Evolutionary conservation across 2,329 filamentous ascomycete species (phyloP).

Genomic region (Pestalotiopsis sp.): DNA sequence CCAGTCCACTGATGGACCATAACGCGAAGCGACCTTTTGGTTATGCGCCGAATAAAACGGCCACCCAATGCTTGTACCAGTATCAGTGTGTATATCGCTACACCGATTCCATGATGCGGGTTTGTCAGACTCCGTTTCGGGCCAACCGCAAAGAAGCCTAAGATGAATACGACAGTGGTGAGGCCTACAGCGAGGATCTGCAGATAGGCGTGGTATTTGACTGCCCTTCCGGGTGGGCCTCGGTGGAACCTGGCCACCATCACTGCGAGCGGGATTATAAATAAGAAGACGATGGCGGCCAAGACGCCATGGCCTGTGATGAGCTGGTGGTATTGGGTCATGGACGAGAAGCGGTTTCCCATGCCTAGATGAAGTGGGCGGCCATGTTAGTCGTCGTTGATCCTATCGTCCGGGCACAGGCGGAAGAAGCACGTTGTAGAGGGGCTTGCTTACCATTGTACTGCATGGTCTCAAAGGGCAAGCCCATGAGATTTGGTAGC

Average conservation of each 20-base stretch:
- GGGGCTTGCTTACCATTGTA: conserved; percentile 73
- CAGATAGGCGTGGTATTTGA: conserved; percentile 73
- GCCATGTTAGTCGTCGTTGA: conserved; percentile 12
- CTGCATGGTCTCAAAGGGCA: conserved; percentile 79
- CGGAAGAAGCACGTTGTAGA: background rate
- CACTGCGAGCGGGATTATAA: conserved; percentile 72
- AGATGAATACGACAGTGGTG: conserved; percentile 69
- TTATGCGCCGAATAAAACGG: conserved; percentile 57
- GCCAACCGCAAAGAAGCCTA: conserved; percentile 79
- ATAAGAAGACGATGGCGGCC: conserved; percentile 71
- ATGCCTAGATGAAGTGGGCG: conserved; percentile 56
- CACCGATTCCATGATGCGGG: conserved; percentile 81
- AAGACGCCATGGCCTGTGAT: conserved; percentile 72
- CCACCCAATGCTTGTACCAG: conserved; percentile 71
- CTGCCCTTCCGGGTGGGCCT: conserved; percentile 57
- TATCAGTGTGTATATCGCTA: conserved; percentile 75
- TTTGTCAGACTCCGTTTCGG: conserved; percentile 71
- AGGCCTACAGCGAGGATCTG: conserved; percentile 69
- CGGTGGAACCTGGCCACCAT: conserved; percentile 73
- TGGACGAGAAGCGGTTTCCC: conserved; percentile 74
- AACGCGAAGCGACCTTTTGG: conserved; percentile 48
- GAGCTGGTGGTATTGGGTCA: conserved; percentile 69
- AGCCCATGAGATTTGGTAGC: conserved; percentile 72
- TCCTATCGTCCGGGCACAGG: background rate
- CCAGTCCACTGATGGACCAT: conserved; percentile 89